Percentiles rank a stretch among this genome's conserved stretches.
phyloP scores from a whole-genome alignment of 148 eudicot genomes.

The Cornus suecica region DNA sequence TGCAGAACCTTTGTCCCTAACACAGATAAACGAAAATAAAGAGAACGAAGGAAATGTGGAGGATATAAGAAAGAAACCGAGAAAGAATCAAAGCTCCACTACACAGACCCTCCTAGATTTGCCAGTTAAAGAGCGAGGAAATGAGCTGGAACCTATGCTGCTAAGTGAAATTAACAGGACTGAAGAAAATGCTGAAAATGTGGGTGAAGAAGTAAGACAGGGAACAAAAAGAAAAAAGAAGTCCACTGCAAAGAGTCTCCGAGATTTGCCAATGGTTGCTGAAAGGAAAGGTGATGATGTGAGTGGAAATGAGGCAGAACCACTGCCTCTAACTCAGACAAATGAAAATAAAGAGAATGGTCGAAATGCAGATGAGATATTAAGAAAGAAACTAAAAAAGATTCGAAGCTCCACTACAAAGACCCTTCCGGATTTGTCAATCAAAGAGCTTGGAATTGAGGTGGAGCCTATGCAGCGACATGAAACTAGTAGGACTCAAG shows the following conservation, averaged over 20 bases:
- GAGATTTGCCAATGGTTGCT: slow-evolving; percentile 15
- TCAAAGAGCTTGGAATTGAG: slow-evolving; percentile 15
- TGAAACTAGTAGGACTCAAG: slow-evolving; percentile 14
- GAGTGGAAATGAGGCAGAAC: slow-evolving; percentile 21
- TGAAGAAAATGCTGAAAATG: slow-evolving; percentile 15
- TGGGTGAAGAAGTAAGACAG: slow-evolving; percentile 22
- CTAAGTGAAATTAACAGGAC: slow-evolving; percentile 16
- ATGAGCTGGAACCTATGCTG: slow-evolving; percentile 17
- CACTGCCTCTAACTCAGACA: slow-evolving; percentile 12
- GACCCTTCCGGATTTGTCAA: too few species aligned
- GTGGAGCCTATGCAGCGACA: slow-evolving; percentile 19
- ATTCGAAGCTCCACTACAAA: neutral
- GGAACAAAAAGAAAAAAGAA: slow-evolving; percentile 24
- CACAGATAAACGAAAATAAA: slow-evolving; percentile 19
- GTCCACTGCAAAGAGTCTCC: slow-evolving; percentile 17
- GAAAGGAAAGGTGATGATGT: slow-evolving; percentile 16
- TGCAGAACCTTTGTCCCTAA: slow-evolving; percentile 14
- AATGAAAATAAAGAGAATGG: slow-evolving; percentile 17
- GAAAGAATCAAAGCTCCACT: slow-evolving; percentile 3
- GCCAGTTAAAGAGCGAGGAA: neutral
- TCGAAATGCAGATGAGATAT: slow-evolving; percentile 15
- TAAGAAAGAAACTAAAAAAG: slow-evolving; percentile 15
- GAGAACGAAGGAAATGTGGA: slow-evolving; percentile 17
- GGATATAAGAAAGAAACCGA: slow-evolving; percentile 17
- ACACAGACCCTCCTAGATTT: neutral